A percentile compares a stretch with the other conserved stretches of the same genome.
phyloP scores from a whole-genome alignment of 768 basidiomycete species.

The Lentinus tigrinus region DNA sequence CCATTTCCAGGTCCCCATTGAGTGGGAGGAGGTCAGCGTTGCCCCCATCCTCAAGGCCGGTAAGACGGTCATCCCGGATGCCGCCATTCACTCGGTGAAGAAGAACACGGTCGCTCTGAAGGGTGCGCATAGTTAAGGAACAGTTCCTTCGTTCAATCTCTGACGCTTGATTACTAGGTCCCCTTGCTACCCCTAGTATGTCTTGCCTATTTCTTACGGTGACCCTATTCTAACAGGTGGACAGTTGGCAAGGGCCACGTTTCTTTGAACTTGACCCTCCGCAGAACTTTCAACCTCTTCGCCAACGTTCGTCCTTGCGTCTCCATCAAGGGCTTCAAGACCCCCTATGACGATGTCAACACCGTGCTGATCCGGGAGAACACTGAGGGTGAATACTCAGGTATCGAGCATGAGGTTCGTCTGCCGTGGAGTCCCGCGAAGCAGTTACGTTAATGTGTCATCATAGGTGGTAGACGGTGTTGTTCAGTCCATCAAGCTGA shows the following conservation, averaged over 20 bases:
- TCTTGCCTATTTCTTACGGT: constrained; percentile 14
- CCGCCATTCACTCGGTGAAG: constrained; percentile 87
- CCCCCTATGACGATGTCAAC: constrained; percentile 97
- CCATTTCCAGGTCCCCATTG: constrained; percentile 78
- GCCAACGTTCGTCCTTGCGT: constrained; percentile 97
- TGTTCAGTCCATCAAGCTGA: constrained; percentile 99
- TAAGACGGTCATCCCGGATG: constrained; percentile 95
- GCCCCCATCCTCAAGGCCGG: constrained; percentile 91
- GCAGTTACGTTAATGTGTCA: background rate
- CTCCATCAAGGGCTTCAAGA: constrained; percentile 96
- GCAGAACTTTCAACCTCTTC: constrained; percentile 96
- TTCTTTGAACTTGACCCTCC: constrained; percentile 93
- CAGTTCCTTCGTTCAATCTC: background rate
- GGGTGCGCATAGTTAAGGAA: constrained; percentile 48
- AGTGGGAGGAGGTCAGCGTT: constrained; percentile 99
- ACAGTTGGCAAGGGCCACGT: constrained; percentile 98
- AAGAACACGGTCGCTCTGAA: constrained; percentile 98
- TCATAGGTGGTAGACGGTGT: constrained; percentile 91
- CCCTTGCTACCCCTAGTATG: constrained; percentile 95
- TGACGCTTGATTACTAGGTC: constrained; percentile 50
- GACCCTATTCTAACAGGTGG: constrained; percentile 12
- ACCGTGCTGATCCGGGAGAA: constrained; percentile 99
- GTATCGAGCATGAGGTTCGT: constrained; percentile 94
- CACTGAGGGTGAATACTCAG: constrained; percentile 99
- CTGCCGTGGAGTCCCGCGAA: background rate